Base-by-base conservation (phyloP, 305 asterid genomes). In the Andrographis paniculata region DNA sequence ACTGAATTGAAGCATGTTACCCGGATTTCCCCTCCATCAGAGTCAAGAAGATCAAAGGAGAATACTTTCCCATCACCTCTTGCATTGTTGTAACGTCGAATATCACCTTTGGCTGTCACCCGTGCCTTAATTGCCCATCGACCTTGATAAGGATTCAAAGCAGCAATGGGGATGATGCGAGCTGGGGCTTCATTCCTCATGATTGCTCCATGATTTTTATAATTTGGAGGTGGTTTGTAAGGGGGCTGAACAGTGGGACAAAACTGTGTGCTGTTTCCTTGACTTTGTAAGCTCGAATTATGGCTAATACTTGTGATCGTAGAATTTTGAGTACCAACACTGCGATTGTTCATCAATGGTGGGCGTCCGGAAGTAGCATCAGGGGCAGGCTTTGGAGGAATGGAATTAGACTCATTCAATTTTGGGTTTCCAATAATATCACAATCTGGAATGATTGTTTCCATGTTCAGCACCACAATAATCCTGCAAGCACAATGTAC, bases 41-140 rank as follows among this genome's bases (percentile, higher is more conserved):
- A 83, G 58, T 91, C 96, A 20, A 91, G 94, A 43, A 91, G 87
- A 59, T 86, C 99, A 59, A 91, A 91, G 41, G 95, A 87, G 68
- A 91, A 91, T 48, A 91, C 96, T 65, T 83, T 87, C 16, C 96
- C 96, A 63, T 91, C 96, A 62, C 96, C 99, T 72, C 68, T 78
- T 33, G 96, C 93, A 65, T 87, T 87, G 74, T 91, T 86, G 70
- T 80, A 83, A 55, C 91, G 93, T 6, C 93, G 66, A 19, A 91
- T 73, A 61, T 83, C 96, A 45, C 95, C 96, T 65, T 83, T 91
- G 36, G 96, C 99, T 45, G 95, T 86, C 59, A 91, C 95, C 36
- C 96, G 73, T 5, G 99, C 99, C 84, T 83, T 86, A 57, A 91
- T 74, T 55, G 95, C 96, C 99, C 99, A 91, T 46, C 96, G 80